Evolutionary conservation across 768 basidiomycete genomes (phyloP).

Genomic region (Hericium rajendrae): DNA sequence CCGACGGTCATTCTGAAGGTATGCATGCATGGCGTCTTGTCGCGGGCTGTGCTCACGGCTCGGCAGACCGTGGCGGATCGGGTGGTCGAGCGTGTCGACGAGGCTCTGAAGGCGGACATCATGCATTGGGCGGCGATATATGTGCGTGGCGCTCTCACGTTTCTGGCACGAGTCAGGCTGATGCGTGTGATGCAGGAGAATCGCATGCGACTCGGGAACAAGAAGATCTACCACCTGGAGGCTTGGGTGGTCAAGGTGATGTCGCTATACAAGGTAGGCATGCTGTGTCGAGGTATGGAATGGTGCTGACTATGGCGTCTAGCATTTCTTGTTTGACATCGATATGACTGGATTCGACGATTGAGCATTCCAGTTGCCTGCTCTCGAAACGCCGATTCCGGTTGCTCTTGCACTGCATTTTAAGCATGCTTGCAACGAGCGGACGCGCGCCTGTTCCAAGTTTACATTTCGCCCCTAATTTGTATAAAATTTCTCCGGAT

Average conservation of each 20-base stretch:
- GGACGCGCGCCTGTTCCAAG: too few relatives aligned
- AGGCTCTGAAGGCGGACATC: conserved; percentile 82
- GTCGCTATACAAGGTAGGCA: conserved; percentile 71
- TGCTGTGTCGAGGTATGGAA: background rate
- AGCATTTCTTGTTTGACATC: conserved; percentile 47
- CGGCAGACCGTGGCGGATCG: conserved; percentile 81
- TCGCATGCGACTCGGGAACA: conserved; percentile 88
- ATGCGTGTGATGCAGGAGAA: conserved; percentile 51
- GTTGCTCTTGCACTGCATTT: background rate
- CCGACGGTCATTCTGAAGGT: conserved; percentile 89
- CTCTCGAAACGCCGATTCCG: too few relatives aligned
- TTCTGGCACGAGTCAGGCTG: too few relatives aligned
- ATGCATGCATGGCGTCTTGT: conserved; percentile 9
- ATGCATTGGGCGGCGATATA: conserved; percentile 99
- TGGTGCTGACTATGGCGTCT: background rate
- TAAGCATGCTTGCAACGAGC: background rate
- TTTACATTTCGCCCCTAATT: background rate
- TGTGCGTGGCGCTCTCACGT: conserved; percentile 34
- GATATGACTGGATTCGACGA: conserved; percentile 49
- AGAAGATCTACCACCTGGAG: conserved; percentile 95
- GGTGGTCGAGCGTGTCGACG: conserved; percentile 82
- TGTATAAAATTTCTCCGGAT: background rate
- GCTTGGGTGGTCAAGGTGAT: conserved; percentile 97
- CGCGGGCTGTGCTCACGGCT: background rate
- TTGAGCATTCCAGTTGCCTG: background rate